phyloP scores from a whole-genome alignment of 2,329 filamentous ascomycete genomes.

The Aciculosporium take region DNA sequence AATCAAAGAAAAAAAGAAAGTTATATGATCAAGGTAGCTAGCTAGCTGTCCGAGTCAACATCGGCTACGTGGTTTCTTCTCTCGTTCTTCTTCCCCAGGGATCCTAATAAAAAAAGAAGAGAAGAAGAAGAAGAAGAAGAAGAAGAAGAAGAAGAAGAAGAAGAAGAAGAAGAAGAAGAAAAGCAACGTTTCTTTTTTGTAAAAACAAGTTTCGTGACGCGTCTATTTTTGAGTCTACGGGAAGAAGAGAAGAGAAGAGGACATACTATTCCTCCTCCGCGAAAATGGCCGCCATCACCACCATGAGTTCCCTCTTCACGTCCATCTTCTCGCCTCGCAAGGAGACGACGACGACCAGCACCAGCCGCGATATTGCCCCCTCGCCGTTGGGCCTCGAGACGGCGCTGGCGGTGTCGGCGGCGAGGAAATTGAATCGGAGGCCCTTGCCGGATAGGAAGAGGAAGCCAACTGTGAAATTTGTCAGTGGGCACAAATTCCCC shows the following conservation, averaged over 20 bases:
- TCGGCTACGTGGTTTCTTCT: no score
- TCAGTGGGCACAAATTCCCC: background rate
- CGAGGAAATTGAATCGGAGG: background rate
- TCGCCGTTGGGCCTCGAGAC: slow-evolving; percentile 1
- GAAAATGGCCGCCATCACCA: background rate
- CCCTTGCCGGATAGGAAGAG: background rate
- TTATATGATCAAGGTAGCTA: no score
- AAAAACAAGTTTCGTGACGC: no score
- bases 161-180: no score
- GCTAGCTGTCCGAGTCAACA: no score
- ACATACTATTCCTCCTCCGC: no score
- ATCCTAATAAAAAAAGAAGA: background rate
- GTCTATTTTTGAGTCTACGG: no score
- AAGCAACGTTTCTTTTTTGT: no score
- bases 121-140: no score
- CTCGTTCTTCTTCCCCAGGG: background rate
- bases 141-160: no score
- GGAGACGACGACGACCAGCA: background rate
- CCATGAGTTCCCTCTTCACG: slow-evolving; percentile 3
- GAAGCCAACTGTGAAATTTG: slow-evolving; percentile 2
- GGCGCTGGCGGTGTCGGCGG: background rate
- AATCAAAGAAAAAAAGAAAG: no score
- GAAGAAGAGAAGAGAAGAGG: no score
- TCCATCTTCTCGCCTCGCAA: slow-evolving; percentile 5
- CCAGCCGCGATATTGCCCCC: background rate